Base-by-base conservation (phyloP, 73 alveolate genomes). In the Uronychia setigera region DNA sequence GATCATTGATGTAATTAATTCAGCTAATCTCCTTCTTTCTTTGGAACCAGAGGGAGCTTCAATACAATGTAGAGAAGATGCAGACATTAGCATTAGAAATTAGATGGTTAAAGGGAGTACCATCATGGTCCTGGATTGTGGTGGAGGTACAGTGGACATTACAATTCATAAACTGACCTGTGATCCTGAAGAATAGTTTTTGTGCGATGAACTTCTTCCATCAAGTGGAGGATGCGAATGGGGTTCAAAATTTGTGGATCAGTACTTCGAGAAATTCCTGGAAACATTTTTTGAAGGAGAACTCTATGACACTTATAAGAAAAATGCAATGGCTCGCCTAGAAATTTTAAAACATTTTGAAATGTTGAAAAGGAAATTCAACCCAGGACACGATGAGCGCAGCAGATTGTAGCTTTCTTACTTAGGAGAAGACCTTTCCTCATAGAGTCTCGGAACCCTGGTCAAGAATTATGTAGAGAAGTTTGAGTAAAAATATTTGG, bases 21-120 rank as follows among this genome's bases (percentile, higher is more conserved):
- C 98, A 13, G 97, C 98, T 58, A 98, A 97, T 90, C 88, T 98
- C 74, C 93, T 97, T 79, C 91, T 98, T 29, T 98, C 99, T 57
- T 91, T 98, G 58, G 99, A 98, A 84, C 99, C 99, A 33, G 99
- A 98, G 91, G 99, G 99, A 19, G 99, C 99, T 29, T 94, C 99
- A 31, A 98, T 98, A 33, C 94, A 96, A 87, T 97, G 99, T 92
- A 92, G 99, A 85, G 99, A 98, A 88, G 99, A 98, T 88, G 90
- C 98, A 35, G 99, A 97, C 89, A 95, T 87, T 81, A 89, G 90
- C 67, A 78, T 98, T 79, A 97, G 92, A 82, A 95, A 93, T 58
- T 87, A 94, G 84, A 94, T 97, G 97, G 94, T 80, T 46, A 97
- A 97, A 90, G 94, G 92, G 57, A 88, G 97, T 35, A 96, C 95